Percentiles rank a stretch among this genome's conserved stretches.
These are phyloP conservation scores for Medakamo hakoo DNA, from an alignment of 139 green algal species.

Conservation along the genomic window DNA sequence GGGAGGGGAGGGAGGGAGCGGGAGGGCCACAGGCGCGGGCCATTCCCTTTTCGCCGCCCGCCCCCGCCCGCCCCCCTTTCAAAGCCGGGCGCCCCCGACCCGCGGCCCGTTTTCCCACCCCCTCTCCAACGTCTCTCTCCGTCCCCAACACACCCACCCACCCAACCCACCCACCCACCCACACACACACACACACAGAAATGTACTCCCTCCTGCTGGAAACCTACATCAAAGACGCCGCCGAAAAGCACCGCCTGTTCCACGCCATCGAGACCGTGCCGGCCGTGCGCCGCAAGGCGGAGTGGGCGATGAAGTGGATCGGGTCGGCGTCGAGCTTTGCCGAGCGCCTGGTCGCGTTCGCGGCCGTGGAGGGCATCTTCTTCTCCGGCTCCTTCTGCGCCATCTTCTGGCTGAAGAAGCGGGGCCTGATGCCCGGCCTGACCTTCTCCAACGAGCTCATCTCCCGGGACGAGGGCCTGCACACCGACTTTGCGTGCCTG, in stretches of 20 bases:
- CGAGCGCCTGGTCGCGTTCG: slow-evolving; percentile 88
- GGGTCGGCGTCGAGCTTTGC: slow-evolving; percentile 45
- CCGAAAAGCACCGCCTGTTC: slow-evolving; percentile 67
- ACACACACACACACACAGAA: slow-evolving; percentile 33
- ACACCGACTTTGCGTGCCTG: slow-evolving; percentile 95
- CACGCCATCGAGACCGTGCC: slow-evolving; percentile 86
- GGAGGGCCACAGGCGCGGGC: too few species aligned
- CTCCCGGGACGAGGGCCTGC: slow-evolving; percentile 89
- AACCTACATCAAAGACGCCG: slow-evolving; percentile 86
- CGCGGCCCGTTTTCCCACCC: too few species aligned
- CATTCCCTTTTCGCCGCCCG: too few species aligned
- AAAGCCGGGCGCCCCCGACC: too few species aligned
- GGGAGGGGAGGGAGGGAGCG: neutral
- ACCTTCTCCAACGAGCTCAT: slow-evolving; percentile 99
- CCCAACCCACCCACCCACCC: neutral
- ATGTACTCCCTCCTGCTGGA: slow-evolving; percentile 99
- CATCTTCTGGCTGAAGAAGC: slow-evolving; percentile 99
- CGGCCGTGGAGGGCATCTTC: slow-evolving; percentile 96
- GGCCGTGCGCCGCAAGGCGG: slow-evolving; percentile 81
- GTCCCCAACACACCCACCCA: neutral
- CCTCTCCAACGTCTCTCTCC: too few species aligned
- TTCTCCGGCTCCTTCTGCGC: slow-evolving; percentile 95
- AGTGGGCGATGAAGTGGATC: slow-evolving; percentile 97
- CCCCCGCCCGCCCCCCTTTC: too few species aligned
- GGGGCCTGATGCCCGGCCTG: slow-evolving; percentile 89